phyloP scores from a whole-genome alignment of 2,329 filamentous ascomycete genomes.

The Fusarium circinatum region DNA sequence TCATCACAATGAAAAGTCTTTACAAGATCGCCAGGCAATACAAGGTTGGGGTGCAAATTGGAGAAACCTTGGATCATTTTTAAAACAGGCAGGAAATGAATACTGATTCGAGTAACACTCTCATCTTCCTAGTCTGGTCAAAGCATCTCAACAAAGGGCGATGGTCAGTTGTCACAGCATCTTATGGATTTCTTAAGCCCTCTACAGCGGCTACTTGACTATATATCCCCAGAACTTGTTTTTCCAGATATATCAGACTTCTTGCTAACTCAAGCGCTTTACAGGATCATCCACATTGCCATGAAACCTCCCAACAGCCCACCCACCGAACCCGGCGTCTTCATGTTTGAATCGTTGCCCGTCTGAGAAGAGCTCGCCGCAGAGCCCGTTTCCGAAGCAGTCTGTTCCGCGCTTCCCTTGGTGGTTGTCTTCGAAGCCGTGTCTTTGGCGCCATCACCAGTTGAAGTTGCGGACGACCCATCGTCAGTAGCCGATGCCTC shows the following conservation, averaged over 20 bases:
- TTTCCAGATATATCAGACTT: neutral
- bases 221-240: rapidly evolving
- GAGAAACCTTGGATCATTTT: rapidly evolving
- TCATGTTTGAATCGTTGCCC: neutral
- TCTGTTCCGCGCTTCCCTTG: neutral
- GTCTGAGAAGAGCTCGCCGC: neutral
- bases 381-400: neutral
- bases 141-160: neutral
- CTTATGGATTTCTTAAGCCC: neutral
- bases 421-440: neutral
- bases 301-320: neutral
- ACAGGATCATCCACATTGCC: slow-evolving; percentile 1
- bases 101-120: neutral
- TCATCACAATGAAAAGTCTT: too few species aligned
- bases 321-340: neutral
- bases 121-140: neutral
- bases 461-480: neutral
- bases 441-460: neutral
- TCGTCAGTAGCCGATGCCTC: neutral
- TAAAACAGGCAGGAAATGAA: too few species aligned
- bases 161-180: neutral
- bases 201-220: too few species aligned
- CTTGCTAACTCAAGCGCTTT: neutral
- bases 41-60: rapidly evolving
- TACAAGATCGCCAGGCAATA: neutral